phyloP scores from a whole-genome alignment of 1,139 yeast species.

The Saccharomyces hybrid region DNA sequence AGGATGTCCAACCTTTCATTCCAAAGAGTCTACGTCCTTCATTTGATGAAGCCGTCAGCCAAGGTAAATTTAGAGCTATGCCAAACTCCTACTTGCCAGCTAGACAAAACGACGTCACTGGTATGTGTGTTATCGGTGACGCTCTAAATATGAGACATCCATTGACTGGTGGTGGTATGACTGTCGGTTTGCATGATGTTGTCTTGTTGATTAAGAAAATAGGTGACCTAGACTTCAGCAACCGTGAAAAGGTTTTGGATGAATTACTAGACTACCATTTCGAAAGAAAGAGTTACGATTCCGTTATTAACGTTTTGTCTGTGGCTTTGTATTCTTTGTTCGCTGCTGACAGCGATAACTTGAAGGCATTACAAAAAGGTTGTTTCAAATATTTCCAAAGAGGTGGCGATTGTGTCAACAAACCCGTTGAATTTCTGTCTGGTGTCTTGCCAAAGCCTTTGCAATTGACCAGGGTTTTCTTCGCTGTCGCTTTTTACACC shows the following conservation, averaged over 20 bases:
- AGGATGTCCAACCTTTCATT: slow-evolving; percentile 57
- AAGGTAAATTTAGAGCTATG: slow-evolving; percentile 67
- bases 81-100: slow-evolving; percentile 92
- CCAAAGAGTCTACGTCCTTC: slow-evolving; percentile 63
- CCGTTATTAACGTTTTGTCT: slow-evolving; percentile 84
- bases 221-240: slow-evolving; percentile 50
- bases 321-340: slow-evolving; percentile 84
- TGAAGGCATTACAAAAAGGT: slow-evolving; percentile 71
- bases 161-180: slow-evolving; percentile 98
- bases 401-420: slow-evolving; percentile 74
- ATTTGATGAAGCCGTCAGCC: slow-evolving; percentile 48
- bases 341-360: slow-evolving; percentile 69
- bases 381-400: slow-evolving; percentile 78
- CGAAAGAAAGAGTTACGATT: slow-evolving; percentile 68
- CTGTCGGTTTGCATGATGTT: slow-evolving; percentile 90
- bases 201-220: slow-evolving; percentile 46
- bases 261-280: slow-evolving; percentile 62
- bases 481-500: slow-evolving; percentile 82
- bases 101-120: slow-evolving; percentile 53
- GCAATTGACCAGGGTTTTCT: slow-evolving; percentile 73
- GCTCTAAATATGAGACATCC: slow-evolving; percentile 98
- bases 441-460: slow-evolving; percentile 76
- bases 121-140: slow-evolving; percentile 85
- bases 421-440: slow-evolving; percentile 77
- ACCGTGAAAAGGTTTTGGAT: slow-evolving; percentile 47